A percentile compares a stretch with the other conserved stretches of the same genome.
Evolutionary conservation across 805 yeast genomes (phyloP).

Genomic region (Candida sakaeoensis): DNA sequence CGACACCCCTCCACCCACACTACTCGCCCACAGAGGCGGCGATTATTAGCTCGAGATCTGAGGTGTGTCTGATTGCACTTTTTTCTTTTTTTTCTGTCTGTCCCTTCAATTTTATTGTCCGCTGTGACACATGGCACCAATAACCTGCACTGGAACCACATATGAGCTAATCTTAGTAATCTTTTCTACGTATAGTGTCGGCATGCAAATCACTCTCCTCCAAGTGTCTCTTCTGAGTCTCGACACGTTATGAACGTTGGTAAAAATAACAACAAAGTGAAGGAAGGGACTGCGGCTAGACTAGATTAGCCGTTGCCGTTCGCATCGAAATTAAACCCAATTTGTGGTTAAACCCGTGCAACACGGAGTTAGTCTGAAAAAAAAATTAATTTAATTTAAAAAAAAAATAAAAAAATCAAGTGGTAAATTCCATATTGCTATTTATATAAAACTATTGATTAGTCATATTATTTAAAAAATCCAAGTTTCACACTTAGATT

Average conservation of each 20-base stretch:
- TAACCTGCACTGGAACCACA: background rate
- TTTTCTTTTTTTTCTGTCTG: too few species aligned
- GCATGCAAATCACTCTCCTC: too few species aligned
- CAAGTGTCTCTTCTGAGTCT: too few species aligned
- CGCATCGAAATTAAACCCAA: background rate
- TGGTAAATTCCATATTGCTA: too few species aligned
- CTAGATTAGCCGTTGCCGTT: background rate
- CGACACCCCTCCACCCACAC: background rate
- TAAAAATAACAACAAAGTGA: background rate
- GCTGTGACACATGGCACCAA: background rate
- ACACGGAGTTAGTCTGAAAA: constrained; percentile 4
- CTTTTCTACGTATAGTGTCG: background rate
- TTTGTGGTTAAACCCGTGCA: background rate
- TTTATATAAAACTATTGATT: too few species aligned
- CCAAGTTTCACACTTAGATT: too few species aligned
- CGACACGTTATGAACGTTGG: too few species aligned
- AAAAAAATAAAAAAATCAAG: too few species aligned
- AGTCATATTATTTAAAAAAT: too few species aligned
- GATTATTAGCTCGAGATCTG: too few species aligned
- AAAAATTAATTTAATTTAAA: background rate
- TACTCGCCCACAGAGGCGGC: background rate
- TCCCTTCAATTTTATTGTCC: background rate
- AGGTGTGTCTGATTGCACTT: too few species aligned
- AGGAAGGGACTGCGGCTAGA: background rate
- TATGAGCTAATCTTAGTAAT: background rate